Evolutionary conservation across 2,329 filamentous ascomycete species (phyloP).

Genomic region (Exophiala xenobiotica): DNA sequence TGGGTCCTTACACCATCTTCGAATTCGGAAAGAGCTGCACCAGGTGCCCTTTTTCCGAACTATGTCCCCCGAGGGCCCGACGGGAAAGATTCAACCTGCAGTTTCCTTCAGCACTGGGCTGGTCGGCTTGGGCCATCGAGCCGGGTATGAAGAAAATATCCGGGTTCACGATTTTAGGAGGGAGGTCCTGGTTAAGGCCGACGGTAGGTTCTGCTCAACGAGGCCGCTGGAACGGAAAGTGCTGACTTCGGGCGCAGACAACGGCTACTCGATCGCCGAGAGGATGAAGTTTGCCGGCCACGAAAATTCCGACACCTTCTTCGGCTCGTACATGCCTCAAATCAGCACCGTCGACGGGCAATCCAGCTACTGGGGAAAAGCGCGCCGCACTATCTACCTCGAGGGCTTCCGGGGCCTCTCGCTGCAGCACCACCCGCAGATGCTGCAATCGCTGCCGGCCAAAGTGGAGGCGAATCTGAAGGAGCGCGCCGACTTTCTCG

Average conservation of each 20-base stretch:
- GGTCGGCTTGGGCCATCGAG: conserved; percentile 16
- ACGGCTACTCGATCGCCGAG: conserved; percentile 25
- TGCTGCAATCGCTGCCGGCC: conserved; percentile 21
- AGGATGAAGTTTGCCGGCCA: conserved; percentile 29
- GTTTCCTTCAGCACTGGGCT: conserved; percentile 21
- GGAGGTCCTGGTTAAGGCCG: conserved; percentile 29
- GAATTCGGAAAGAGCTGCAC: conserved; percentile 23
- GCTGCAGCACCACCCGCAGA: conserved; percentile 23
- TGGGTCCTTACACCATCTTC: conserved; percentile 22
- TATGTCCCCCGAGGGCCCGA: conserved; percentile 10
- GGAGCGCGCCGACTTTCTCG: conserved; percentile 15
- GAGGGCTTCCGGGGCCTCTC: conserved; percentile 27
- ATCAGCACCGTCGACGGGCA: conserved; percentile 26
- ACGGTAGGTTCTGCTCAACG: conserved; percentile 22
- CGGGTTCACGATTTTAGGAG: conserved; percentile 21
- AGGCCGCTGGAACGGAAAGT: conserved; percentile 10
- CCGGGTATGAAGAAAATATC: conserved; percentile 28
- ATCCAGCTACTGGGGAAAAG: conserved; percentile 25
- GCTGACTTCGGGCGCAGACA: conserved; percentile 20
- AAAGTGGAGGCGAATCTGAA: conserved; percentile 22
- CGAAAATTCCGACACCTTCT: conserved; percentile 27
- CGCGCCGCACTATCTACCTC: conserved; percentile 23
- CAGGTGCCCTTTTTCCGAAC: conserved; percentile 29
- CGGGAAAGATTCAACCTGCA: conserved; percentile 23
- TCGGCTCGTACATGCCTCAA: conserved; percentile 25